Conservation (phyloP, 2,329 filamentous ascomycete species). For the Dactylonectria estremocensis region DNA sequence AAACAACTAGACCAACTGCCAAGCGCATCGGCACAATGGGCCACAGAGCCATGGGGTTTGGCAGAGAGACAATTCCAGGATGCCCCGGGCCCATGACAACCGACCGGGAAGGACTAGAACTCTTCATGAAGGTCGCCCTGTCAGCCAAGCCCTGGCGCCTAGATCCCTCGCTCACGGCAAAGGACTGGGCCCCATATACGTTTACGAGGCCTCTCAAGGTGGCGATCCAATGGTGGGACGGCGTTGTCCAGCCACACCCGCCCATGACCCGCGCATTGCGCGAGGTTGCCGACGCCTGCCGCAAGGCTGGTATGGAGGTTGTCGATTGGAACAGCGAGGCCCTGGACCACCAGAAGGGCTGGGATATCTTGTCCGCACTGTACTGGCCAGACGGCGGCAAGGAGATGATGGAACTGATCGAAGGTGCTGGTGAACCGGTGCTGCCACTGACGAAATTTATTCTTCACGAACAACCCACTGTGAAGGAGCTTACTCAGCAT, state of each 20-base stretch:
- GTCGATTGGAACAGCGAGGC: slow-evolving; percentile 64
- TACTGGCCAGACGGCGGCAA: slow-evolving; percentile 60
- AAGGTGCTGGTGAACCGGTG: slow-evolving; percentile 70
- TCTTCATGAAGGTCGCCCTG: too few species aligned
- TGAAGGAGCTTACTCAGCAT: slow-evolving; percentile 56
- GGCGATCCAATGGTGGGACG: too few species aligned
- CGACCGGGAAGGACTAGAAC: slow-evolving; percentile 62
- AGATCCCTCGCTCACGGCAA: too few species aligned
- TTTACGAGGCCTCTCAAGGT: too few species aligned
- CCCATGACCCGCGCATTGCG: too few species aligned
- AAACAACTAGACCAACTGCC: too few species aligned
- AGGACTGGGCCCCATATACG: too few species aligned
- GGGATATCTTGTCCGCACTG: slow-evolving; percentile 69
- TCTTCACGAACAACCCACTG: slow-evolving; percentile 63
- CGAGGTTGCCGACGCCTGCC: too few species aligned
- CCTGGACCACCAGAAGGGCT: slow-evolving; percentile 68
- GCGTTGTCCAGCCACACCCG: too few species aligned
- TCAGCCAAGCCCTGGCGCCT: too few species aligned
- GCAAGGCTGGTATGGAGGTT: slow-evolving; percentile 66
- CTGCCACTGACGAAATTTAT: slow-evolving; percentile 73
- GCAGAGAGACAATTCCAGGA: background rate
- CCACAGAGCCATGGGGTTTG: background rate
- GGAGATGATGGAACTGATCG: slow-evolving; percentile 67
- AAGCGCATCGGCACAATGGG: too few species aligned
- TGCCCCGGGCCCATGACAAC: slow-evolving; percentile 46